phyloP scores from a whole-genome alignment of 2,329 filamentous ascomycete genomes.

The Diplodia intermedia region DNA sequence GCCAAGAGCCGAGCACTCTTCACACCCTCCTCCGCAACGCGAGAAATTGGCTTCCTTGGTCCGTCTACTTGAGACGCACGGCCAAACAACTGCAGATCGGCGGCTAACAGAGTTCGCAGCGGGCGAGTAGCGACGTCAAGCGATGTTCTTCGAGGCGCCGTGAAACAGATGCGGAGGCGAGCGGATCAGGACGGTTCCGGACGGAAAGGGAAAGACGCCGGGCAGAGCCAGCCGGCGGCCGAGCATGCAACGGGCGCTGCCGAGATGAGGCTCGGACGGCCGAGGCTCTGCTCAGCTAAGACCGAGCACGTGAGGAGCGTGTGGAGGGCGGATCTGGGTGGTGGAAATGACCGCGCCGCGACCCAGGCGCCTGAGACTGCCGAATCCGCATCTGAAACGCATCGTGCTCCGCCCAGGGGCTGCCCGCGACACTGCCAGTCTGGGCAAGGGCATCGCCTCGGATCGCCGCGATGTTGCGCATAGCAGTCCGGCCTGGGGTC shows the following conservation, averaged over 20 bases:
- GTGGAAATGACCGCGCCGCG: background rate
- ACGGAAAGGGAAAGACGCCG: background rate
- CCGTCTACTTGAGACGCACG: conserved; percentile 5
- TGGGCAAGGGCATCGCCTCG: conserved; percentile 18
- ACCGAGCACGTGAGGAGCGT: no score
- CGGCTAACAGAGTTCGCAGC: conserved; percentile 1
- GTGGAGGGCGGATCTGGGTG: background rate
- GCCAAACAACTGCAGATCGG: background rate
- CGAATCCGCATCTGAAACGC: conserved; percentile 12
- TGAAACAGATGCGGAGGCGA: conserved; percentile 15
- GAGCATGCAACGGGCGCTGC: background rate
- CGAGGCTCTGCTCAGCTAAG: background rate
- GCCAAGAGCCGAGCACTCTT: background rate
- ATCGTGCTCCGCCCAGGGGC: conserved; percentile 7
- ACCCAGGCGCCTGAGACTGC: conserved; percentile 18
- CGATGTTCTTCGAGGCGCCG: conserved; percentile 9
- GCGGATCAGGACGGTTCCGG: conserved; percentile 4
- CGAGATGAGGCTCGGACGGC: conserved; percentile 11
- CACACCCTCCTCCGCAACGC: background rate
- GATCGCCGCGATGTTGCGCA: conserved; percentile 28
- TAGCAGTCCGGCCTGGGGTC: conserved; percentile 1
- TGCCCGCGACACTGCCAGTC: conserved; percentile 19
- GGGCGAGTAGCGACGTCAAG: background rate
- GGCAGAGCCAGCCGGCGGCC: background rate
- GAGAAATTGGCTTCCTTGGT: background rate